phyloP scores from a whole-genome alignment of 176 grass and related monocot genomes.

The Carex myosuroides region DNA sequence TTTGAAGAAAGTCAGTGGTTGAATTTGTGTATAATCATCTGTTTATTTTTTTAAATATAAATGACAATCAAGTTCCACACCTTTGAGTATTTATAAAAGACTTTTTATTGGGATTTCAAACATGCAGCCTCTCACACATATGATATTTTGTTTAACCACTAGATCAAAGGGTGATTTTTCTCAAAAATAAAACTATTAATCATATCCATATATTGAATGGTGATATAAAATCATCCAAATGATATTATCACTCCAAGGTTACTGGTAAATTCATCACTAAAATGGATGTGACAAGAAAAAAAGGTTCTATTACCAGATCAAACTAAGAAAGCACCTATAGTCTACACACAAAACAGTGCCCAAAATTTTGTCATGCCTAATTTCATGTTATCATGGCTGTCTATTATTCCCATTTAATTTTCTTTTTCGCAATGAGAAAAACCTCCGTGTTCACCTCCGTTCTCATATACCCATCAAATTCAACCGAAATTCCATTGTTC shows the following conservation, averaged over 20 bases:
- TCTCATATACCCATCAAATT: constrained; percentile 81
- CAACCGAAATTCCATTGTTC: constrained; percentile 60
- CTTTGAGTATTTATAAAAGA: too few species aligned
- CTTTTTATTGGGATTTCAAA: too few species aligned
- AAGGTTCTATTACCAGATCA: not conserved
- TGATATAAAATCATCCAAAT: too few species aligned
- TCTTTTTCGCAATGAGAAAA: constrained; percentile 53
- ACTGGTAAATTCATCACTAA: not conserved
- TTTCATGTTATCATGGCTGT: not conserved
- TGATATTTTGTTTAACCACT: too few species aligned
- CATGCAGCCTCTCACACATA: too few species aligned
- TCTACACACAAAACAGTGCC: not conserved
- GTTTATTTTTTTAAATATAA: too few species aligned
- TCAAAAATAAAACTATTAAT: too few species aligned
- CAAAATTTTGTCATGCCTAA: not conserved
- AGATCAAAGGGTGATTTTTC: too few species aligned
- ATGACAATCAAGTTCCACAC: too few species aligned
- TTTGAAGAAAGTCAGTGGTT: too few species aligned
- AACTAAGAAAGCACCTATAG: not conserved
- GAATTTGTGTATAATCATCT: too few species aligned
- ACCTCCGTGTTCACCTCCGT: constrained; percentile 53
- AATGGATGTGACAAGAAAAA: not conserved
- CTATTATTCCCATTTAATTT: constrained; percentile 15
- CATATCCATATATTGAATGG: too few species aligned
- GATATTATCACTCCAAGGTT: not conserved